Conservation (phyloP, 2,329 filamentous ascomycete species). For the Ambrosiella beaveri region DNA sequence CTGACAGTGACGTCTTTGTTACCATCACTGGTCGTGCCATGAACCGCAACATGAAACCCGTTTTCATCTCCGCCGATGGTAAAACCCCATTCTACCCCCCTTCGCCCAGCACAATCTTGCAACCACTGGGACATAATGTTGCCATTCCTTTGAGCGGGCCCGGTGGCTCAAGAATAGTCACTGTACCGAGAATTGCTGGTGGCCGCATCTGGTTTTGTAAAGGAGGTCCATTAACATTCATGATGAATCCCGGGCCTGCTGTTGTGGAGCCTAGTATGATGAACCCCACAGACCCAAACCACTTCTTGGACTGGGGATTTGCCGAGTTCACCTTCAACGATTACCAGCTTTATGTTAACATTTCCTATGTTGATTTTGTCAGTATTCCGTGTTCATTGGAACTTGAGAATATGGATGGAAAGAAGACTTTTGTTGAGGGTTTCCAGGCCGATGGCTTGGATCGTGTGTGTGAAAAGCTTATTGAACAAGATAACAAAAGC, state of each 20-base stretch:
- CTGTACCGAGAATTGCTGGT: conserved; percentile 52
- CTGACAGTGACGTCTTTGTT: conserved; percentile 41
- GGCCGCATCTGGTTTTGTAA: conserved; percentile 57
- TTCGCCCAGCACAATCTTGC: conserved; percentile 34
- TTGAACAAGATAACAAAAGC: conserved; percentile 28
- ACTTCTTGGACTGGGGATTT: conserved; percentile 45
- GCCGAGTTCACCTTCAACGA: conserved; percentile 52
- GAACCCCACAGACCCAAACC: conserved; percentile 47
- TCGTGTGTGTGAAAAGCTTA: conserved; percentile 27
- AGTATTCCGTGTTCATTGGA: conserved; percentile 42
- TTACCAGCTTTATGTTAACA: conserved; percentile 46
- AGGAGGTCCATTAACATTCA: conserved; percentile 44
- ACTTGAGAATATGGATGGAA: conserved; percentile 30
- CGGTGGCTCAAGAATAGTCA: conserved; percentile 40
- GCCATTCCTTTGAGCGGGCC: conserved; percentile 46
- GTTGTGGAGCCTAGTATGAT: conserved; percentile 59
- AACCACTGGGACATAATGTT: conserved; percentile 37
- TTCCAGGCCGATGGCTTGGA: conserved; percentile 30
- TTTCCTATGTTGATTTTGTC: conserved; percentile 63
- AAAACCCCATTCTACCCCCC: conserved; percentile 45
- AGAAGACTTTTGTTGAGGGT: conserved; percentile 30
- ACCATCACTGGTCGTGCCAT: conserved; percentile 52
- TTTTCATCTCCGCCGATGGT: conserved; percentile 50
- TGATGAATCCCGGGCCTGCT: conserved; percentile 52
- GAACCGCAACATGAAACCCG: conserved; percentile 39